phyloP scores from a whole-genome alignment of 192 early-diverging fungal genomes.

The Endogone sp. region DNA sequence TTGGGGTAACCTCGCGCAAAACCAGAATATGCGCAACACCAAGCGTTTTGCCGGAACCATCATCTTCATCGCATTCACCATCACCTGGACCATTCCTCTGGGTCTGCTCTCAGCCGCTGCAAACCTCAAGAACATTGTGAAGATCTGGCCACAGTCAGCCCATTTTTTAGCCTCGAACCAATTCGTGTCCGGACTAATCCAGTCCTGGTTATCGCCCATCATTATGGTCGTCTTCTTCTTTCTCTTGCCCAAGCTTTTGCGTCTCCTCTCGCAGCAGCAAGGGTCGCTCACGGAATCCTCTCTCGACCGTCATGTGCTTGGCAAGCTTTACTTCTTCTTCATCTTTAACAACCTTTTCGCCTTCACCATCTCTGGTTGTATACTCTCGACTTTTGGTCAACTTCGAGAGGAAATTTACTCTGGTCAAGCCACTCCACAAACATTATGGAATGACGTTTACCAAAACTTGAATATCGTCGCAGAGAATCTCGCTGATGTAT shows the following conservation, averaged over 20 bases:
- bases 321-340: constrained; percentile 73
- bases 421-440: neutral
- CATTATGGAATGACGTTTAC: neutral
- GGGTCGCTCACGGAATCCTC: constrained; percentile 67
- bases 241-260: constrained; percentile 58
- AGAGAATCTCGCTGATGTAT: constrained; percentile 37
- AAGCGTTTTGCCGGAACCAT: constrained; percentile 36
- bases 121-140: constrained; percentile 51
- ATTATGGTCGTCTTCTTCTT: constrained; percentile 64
- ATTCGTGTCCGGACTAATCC: constrained; percentile 53
- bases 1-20: constrained; percentile 65
- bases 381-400: neutral
- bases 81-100: constrained; percentile 68
- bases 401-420: neutral
- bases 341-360: constrained; percentile 66
- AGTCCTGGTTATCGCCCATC: constrained; percentile 63
- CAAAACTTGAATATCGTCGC: constrained; percentile 12
- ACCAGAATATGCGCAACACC: constrained; percentile 39
- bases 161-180: constrained; percentile 42
- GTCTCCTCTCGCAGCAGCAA: constrained; percentile 59
- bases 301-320: constrained; percentile 63
- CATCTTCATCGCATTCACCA: constrained; percentile 51
- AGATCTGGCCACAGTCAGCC: constrained; percentile 44
- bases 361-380: constrained; percentile 42
- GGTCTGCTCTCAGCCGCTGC: constrained; percentile 55